Evolutionary conservation across 1,284 basidiomycete species (phyloP).

Genomic region (Ganoderma boninense): DNA sequence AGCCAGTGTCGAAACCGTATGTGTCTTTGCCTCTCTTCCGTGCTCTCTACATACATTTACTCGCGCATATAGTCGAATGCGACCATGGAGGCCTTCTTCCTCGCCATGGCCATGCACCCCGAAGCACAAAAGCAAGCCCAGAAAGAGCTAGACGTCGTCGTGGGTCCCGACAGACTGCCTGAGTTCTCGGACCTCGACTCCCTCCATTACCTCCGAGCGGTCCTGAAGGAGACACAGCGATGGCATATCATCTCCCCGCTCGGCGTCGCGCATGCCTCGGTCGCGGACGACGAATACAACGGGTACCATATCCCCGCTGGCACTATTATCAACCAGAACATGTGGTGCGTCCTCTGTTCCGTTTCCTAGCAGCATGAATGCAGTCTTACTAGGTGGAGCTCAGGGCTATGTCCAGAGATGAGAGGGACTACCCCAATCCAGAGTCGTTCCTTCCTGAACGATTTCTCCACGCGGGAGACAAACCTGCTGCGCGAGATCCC

Average conservation of each 20-base stretch:
- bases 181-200: conserved; percentile 26
- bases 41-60: background rate
- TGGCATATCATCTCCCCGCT: conserved; percentile 31
- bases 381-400: background rate
- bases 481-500: background rate
- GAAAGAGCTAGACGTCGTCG: conserved; percentile 39
- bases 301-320: conserved; percentile 37
- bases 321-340: conserved; percentile 33
- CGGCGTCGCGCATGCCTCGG: conserved; percentile 10
- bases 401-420: conserved; percentile 4
- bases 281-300: conserved; percentile 27
- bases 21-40: background rate
- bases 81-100: conserved; percentile 36
- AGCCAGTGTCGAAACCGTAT: background rate
- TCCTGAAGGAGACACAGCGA: conserved; percentile 33
- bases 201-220: conserved; percentile 31
- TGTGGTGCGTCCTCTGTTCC: conserved; percentile 31
- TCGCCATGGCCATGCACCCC: conserved; percentile 45
- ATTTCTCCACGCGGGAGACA: background rate
- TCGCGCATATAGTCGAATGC: background rate
- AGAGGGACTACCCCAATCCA: conserved; percentile 3
- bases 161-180: conserved; percentile 35
- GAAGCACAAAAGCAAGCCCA: conserved; percentile 42
- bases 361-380: no score
- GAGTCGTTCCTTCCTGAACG: conserved; percentile 1